A percentile compares a stretch with the other conserved stretches of the same genome.
Evolutionary conservation across 495 filamentous ascomycete genomes (phyloP).

Genomic region (Articulospora tetracladia): DNA sequence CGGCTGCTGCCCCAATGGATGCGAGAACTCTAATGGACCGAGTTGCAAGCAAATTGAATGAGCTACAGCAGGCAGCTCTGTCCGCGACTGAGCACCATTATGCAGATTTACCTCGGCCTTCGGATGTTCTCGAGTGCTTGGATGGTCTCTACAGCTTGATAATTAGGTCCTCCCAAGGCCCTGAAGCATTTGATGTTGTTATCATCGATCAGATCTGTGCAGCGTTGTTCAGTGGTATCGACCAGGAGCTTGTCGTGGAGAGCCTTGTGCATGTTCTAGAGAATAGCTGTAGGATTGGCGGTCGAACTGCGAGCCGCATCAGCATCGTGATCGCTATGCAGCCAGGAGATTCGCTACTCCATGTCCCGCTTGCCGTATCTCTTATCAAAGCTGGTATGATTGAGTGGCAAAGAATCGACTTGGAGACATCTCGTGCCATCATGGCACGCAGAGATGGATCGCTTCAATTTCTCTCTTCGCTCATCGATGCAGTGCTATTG

Average conservation of each 20-base stretch:
- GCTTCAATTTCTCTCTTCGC: slow-evolving; percentile 67
- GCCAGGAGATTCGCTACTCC: slow-evolving; percentile 69
- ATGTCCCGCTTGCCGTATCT: slow-evolving; percentile 65
- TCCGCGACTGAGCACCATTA: slow-evolving; percentile 67
- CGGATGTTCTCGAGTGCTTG: slow-evolving; percentile 60
- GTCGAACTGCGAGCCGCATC: slow-evolving; percentile 67
- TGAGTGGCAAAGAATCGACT: slow-evolving; percentile 77
- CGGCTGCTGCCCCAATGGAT: slow-evolving; percentile 53
- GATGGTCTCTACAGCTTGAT: slow-evolving; percentile 49
- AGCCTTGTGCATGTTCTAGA: slow-evolving; percentile 77
- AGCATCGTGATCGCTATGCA: slow-evolving; percentile 66
- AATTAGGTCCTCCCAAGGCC: slow-evolving; percentile 49
- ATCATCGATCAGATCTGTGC: slow-evolving; percentile 69
- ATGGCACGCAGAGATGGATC: slow-evolving; percentile 61
- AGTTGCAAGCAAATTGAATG: slow-evolving; percentile 64
- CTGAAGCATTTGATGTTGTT: slow-evolving; percentile 64
- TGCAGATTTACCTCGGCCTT: slow-evolving; percentile 61
- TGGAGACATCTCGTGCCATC: slow-evolving; percentile 67
- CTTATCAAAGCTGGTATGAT: slow-evolving; percentile 66
- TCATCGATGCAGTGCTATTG: slow-evolving; percentile 74
- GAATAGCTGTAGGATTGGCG: slow-evolving; percentile 74
- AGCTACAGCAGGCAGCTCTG: slow-evolving; percentile 61
- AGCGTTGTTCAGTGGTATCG: slow-evolving; percentile 52
- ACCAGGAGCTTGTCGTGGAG: slow-evolving; percentile 67
- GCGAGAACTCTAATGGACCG: slow-evolving; percentile 56